These are phyloP conservation scores for Boletales sp. DNA, from an alignment of 768 basidiomycete genomes.

Conservation along the genomic window DNA sequence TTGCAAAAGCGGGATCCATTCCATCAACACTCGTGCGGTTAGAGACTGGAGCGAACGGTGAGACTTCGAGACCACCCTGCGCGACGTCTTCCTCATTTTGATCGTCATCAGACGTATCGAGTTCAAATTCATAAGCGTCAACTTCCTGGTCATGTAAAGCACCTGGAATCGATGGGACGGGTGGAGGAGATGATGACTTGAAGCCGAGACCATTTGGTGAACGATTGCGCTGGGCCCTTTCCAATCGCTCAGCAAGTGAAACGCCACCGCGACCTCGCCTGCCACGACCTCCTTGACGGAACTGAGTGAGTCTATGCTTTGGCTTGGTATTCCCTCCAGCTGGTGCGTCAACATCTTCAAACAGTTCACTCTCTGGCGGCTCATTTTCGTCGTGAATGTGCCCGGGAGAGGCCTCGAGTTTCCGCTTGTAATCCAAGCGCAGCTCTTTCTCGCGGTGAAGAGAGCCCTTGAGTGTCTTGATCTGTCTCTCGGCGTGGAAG, in stretches of 20 bases:
- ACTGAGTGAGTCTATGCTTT: constrained; percentile 49
- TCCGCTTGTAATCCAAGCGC: constrained; percentile 61
- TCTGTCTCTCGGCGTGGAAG: constrained; percentile 84
- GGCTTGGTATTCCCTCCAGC: constrained; percentile 31
- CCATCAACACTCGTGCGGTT: constrained; percentile 77
- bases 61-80: constrained; percentile 28
- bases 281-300: constrained; percentile 44
- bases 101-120: constrained; percentile 23
- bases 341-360: constrained; percentile 44
- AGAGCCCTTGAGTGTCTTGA: constrained; percentile 75
- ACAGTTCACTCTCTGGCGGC: constrained; percentile 37
- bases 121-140: constrained; percentile 16
- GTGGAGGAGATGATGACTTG: constrained; percentile 26
- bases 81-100: constrained; percentile 24
- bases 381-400: constrained; percentile 37
- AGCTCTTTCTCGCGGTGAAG: constrained; percentile 82
- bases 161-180: constrained; percentile 33
- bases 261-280: constrained; percentile 50
- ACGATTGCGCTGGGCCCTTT: constrained; percentile 52
- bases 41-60: constrained; percentile 40
- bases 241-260: constrained; percentile 61
- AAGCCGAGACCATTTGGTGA: constrained; percentile 37
- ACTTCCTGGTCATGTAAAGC: constrained; percentile 24
- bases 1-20: constrained; percentile 85
- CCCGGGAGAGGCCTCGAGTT: constrained; percentile 43